These are phyloP conservation scores for Beauveria medogensis DNA, from an alignment of 2,329 filamentous ascomycete genomes.

Conservation along the genomic window DNA sequence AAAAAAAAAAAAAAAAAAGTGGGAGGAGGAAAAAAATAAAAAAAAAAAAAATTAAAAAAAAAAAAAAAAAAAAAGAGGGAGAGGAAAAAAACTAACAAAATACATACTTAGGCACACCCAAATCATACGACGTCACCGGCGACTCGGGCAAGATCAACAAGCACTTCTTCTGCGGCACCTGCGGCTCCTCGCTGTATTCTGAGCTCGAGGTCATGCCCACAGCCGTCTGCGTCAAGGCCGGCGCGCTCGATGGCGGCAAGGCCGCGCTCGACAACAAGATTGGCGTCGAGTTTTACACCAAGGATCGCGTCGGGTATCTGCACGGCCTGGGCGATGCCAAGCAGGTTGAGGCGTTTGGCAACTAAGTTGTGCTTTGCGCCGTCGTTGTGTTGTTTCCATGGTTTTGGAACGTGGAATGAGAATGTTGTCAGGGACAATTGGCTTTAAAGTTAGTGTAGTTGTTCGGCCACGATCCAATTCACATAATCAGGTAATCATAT, in stretches of 20 bases:
- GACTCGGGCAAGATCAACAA: slow-evolving; percentile 46
- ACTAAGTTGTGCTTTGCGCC: slow-evolving; percentile 5
- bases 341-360: slow-evolving; percentile 31
- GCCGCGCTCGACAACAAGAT: slow-evolving; percentile 34
- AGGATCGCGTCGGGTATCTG: slow-evolving; percentile 39
- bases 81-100: not conserved
- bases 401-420: not conserved
- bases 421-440: too few relatives aligned
- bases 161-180: slow-evolving; percentile 46
- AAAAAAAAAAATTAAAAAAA: not conserved
- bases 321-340: slow-evolving; percentile 34
- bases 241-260: slow-evolving; percentile 39
- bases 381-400: not conserved
- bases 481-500: too few relatives aligned
- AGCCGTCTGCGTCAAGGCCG: slow-evolving; percentile 41
- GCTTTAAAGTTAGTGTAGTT: too few relatives aligned
- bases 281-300: slow-evolving; percentile 44
- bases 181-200: slow-evolving; percentile 43
- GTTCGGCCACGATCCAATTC: too few relatives aligned
- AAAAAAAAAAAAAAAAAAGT: not conserved
- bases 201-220: slow-evolving; percentile 46
- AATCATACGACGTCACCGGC: slow-evolving; percentile 38
- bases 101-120: slow-evolving; percentile 31
- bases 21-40: too few relatives aligned
- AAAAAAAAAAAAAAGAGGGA: too few relatives aligned